phyloP scores from a whole-genome alignment of 2,329 filamentous ascomycete genomes.

The Epicoccum nigrum region DNA sequence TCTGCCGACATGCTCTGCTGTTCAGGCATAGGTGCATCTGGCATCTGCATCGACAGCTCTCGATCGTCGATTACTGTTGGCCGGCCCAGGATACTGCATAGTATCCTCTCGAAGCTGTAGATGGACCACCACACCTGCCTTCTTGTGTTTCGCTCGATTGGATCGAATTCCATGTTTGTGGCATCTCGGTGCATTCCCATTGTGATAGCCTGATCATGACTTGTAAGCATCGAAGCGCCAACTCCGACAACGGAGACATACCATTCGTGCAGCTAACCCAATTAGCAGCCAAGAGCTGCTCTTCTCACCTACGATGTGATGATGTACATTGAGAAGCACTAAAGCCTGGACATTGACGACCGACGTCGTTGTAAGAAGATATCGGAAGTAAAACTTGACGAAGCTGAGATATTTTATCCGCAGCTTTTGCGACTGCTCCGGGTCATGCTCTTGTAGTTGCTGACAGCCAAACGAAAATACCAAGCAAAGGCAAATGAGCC shows the following conservation, averaged over 20 bases:
- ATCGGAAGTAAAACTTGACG: slow-evolving; percentile 44
- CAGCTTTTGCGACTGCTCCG: slow-evolving; percentile 24
- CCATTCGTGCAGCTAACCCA: slow-evolving; percentile 51
- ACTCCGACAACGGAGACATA: slow-evolving; percentile 6
- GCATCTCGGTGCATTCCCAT: slow-evolving; percentile 54
- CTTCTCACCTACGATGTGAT: slow-evolving; percentile 51
- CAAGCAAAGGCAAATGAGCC: slow-evolving; percentile 52
- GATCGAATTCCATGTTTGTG: slow-evolving; percentile 48
- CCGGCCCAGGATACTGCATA: slow-evolving; percentile 35
- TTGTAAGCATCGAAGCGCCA: neutral
- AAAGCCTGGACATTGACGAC: slow-evolving; percentile 53
- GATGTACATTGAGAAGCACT: slow-evolving; percentile 51
- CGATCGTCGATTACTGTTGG: slow-evolving; percentile 35
- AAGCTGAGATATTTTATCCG: slow-evolving; percentile 35
- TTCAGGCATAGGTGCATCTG: slow-evolving; percentile 27
- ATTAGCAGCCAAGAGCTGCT: slow-evolving; percentile 52
- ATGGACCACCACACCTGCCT: slow-evolving; percentile 37
- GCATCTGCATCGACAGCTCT: slow-evolving; percentile 30
- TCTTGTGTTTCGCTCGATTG: slow-evolving; percentile 34
- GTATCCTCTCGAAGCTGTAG: slow-evolving; percentile 33
- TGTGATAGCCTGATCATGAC: slow-evolving; percentile 44
- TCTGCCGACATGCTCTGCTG: slow-evolving; percentile 24
- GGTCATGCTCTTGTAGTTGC: slow-evolving; percentile 42
- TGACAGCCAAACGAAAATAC: slow-evolving; percentile 52
- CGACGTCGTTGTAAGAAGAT: slow-evolving; percentile 47